Conservation (phyloP, 2,329 filamentous ascomycete genomes). For the Aspergillus pseudoglaucus region DNA sequence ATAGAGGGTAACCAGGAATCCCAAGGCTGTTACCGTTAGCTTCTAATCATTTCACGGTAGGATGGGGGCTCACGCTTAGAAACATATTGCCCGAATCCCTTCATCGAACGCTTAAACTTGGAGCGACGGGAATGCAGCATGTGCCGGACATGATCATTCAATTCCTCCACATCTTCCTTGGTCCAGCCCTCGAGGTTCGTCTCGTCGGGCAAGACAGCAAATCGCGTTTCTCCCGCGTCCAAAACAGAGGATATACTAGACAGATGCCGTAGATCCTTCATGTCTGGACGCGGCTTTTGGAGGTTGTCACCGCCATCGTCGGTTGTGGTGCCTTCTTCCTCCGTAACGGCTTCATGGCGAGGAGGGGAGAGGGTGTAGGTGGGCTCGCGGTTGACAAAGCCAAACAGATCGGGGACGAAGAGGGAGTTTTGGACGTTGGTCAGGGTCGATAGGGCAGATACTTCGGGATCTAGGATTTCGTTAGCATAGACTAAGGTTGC, state of each 20-base stretch:
- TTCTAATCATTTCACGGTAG: no score
- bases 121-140: conserved; percentile 77
- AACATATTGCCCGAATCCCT: conserved; percentile 75
- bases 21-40: conserved; percentile 50
- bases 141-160: conserved; percentile 82
- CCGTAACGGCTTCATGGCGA: conserved; percentile 22
- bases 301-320: conserved; percentile 20
- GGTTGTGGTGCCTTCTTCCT: conserved; percentile 18
- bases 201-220: conserved; percentile 72
- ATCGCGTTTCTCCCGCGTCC: conserved; percentile 56
- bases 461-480: conserved; percentile 62
- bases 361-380: conserved; percentile 65
- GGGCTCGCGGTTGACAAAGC: conserved; percentile 66
- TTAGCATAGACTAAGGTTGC: conserved; percentile 15
- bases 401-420: conserved; percentile 75
- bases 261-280: conserved; percentile 27
- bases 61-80: conserved; percentile 50
- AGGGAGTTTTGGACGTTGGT: conserved; percentile 88
- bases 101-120: conserved; percentile 71
- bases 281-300: conserved; percentile 10
- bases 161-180: conserved; percentile 63
- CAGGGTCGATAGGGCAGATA: conserved; percentile 73
- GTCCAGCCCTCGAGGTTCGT: conserved; percentile 67
- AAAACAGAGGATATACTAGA: conserved; percentile 62
- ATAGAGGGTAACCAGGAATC: conserved; percentile 78